Evolutionary conservation across 148 eudicot species (phyloP), one percentile per base, ranked within the genome.

Genomic region (Silene uniflora): DNA sequence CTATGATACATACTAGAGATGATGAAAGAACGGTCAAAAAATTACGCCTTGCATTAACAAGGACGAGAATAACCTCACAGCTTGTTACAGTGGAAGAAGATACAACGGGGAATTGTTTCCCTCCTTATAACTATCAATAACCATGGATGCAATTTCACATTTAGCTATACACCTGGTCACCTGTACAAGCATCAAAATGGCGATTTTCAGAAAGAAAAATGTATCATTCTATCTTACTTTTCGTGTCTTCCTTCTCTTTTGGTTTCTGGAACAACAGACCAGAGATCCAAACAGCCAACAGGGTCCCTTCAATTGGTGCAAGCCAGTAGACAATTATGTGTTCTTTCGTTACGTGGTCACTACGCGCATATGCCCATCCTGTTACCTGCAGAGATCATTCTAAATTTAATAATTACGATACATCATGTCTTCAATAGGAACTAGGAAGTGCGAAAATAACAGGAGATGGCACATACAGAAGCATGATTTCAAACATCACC

Each of bases 341-440:
- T 83, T 91, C 96, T 84, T 89, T 94, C 27, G 91, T 87, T 76
- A 81, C 71, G 83, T 94, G 90, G 76, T 89, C 91, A 24, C 97
- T 93, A 12, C 89, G 88, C 73, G 96, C 96, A 84, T 83, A 90
- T 61, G 98, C 98, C 97, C 97, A 94, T 62, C 97, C 98, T 81
- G 87, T 86, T 66, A 86, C 95, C 98, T 94, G 74, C 70, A 76
- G 58, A 14, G 4, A n/a, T 59, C 52, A 76, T 62, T 52, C 61
- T n/a, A 14, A 46, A 62, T 18, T 62, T 17, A 59, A 32, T 2
- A n/a, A 59, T n/a, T 27, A 46, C 52, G 18, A 22, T 29, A 58
- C 52, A 17, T 27, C 21, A 46, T 18, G 19, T 22, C 46, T 74
- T 22, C 61, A 63, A 47, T 1, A 10, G 16, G n/a, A n/a, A n/a